A percentile compares a stretch with the other conserved stretches of the same genome.
Evolutionary conservation across 192 early-diverging fungal genomes (phyloP).

Genomic region (Haplosporangium gracile): DNA sequence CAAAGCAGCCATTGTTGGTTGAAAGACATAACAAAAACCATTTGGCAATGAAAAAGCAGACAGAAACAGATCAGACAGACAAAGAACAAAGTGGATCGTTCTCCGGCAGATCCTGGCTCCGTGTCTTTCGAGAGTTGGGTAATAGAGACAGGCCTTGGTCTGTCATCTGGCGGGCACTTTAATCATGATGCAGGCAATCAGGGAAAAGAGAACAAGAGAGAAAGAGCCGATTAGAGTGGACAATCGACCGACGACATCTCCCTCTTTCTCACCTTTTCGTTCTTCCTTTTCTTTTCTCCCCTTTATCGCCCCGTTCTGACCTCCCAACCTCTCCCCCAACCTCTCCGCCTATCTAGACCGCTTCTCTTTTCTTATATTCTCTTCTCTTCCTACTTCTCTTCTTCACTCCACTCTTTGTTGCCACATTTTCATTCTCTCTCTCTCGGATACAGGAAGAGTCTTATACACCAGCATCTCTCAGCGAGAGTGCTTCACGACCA

Average conservation of each 20-base stretch:
- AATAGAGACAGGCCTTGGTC: neutral
- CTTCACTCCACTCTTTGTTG: no score
- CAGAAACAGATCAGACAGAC: neutral
- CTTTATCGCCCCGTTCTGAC: neutral
- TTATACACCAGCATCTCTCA: neutral
- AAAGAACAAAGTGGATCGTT: neutral
- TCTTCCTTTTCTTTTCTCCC: neutral
- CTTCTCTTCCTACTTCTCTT: neutral
- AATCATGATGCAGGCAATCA: conserved; percentile 28
- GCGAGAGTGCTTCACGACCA: neutral
- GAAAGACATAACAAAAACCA: no score
- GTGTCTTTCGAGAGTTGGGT: neutral
- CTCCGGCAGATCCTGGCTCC: conserved; percentile 17
- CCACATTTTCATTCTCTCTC: neutral
- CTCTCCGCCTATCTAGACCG: no score
- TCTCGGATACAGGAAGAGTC: neutral
- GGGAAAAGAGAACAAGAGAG: conserved; percentile 8
- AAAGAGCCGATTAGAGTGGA: conserved; percentile 7
- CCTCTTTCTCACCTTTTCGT: neutral
- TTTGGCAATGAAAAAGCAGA: neutral
- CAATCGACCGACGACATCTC: conserved; percentile 1
- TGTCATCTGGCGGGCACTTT: neutral
- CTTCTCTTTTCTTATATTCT: neutral
- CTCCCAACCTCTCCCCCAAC: no score
- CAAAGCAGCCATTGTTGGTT: neutral